Base-by-base conservation (phyloP, 2,329 filamentous ascomycete genomes). In the Massarina eburnea region DNA sequence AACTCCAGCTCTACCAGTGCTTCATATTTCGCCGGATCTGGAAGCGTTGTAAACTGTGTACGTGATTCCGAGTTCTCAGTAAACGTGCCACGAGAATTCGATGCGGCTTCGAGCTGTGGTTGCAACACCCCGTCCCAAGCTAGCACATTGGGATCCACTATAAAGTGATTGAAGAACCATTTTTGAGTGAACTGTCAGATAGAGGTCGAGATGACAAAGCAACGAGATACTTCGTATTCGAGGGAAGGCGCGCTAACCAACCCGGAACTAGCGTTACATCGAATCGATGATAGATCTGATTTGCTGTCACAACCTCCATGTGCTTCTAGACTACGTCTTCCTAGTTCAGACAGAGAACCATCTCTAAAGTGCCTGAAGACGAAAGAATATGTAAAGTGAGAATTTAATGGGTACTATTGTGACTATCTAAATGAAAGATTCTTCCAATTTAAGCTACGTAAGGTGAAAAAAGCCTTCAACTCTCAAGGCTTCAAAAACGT, bases 81-180 rank as follows among this genome's bases (percentile, higher is more conserved):
- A 21, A 41, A 33, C n/a, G 32, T 26, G 17, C 20, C 22, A 7
- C n/a, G n/a, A n/a, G n/a, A n/a, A n/a, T 37, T 24, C 15, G 45
- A 36, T n/a, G 36, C 19, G 5, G 30, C 20, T 10, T 41, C 41
- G n/a, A 49, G 36, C 14, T 47, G 45, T 27, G 41, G 33, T 39
- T 48, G 43, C 30, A 57, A 46, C 4, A 14, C 21, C 3, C 52
- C 55, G 8, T 45, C 41, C 52, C 53, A 56, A 14, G 55, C 45
- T 9, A 46, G 18, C 26, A 49, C 27, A 14, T 39, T 33, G 3
- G 52, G 45, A 33, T 55, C 46, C 10, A 29, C 22, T 30, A 56
- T 45, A 18, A 58, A 10, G 15, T 51, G 47, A 20, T 58, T 46
- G n/a, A n/a, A n/a, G n/a, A n/a, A n/a, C n/a, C n/a, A n/a, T n/a